Evolutionary conservation across 2,329 filamentous ascomycete genomes (phyloP).

Genomic region (Chaetomium sp.): DNA sequence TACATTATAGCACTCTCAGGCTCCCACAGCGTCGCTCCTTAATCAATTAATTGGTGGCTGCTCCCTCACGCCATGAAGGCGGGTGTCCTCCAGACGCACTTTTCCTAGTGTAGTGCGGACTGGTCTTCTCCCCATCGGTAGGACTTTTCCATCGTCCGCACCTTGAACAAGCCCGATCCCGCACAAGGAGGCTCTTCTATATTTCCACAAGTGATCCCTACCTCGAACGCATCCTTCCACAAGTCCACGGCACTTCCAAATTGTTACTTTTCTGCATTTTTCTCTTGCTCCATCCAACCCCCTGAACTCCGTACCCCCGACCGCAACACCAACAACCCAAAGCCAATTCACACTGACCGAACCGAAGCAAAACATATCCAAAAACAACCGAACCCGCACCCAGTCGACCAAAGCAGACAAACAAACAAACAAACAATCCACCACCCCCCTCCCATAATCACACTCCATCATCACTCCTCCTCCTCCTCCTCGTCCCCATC

Average conservation of each 20-base stretch:
- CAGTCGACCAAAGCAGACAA: not conserved
- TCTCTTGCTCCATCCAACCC: not conserved
- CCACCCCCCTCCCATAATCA: not conserved
- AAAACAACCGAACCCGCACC: not conserved
- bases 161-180: not conserved
- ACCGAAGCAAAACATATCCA: not conserved
- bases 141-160: not conserved
- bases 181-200: not conserved
- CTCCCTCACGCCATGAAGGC: no score
- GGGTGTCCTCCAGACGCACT: no score
- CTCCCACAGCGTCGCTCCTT: not conserved
- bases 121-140: not conserved
- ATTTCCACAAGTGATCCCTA: not conserved
- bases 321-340: not conserved
- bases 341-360: not conserved
- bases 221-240: not conserved
- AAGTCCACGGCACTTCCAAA: not conserved
- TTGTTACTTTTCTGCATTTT: not conserved
- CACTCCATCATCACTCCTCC: not conserved
- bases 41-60: not conserved
- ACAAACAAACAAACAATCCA: not conserved
- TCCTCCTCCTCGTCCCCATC: constrained; percentile 35
- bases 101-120: no score
- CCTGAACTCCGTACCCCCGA: not conserved
- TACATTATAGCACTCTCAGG: not conserved